phyloP scores from a whole-genome alignment of 805 yeast species.

The Lachancea thermotolerans region DNA sequence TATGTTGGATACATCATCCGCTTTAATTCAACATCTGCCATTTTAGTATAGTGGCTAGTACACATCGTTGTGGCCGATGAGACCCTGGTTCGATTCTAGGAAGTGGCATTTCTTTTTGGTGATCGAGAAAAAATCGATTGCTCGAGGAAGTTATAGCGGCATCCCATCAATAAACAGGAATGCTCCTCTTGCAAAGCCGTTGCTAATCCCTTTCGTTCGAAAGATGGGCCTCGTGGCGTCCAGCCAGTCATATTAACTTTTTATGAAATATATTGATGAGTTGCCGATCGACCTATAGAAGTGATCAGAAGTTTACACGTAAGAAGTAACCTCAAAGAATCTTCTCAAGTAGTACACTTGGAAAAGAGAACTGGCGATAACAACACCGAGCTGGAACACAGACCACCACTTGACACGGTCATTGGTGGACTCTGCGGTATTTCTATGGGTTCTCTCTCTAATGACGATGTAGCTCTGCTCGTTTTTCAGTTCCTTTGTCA shows the following conservation, averaged over 20 bases:
- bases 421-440: constrained; percentile 96
- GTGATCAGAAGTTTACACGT: constrained; percentile 40
- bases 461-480: constrained; percentile 89
- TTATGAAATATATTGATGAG: background rate
- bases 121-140: background rate
- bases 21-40: constrained; percentile 15
- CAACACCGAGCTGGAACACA: constrained; percentile 80
- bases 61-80: constrained; percentile 35
- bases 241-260: no score
- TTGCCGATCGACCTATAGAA: background rate
- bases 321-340: constrained; percentile 90
- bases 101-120: constrained; percentile 30
- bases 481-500: constrained; percentile 81
- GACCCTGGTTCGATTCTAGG: constrained; percentile 36
- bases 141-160: background rate
- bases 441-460: constrained; percentile 95
- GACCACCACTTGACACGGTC: constrained; percentile 98
- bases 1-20: no score
- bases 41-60: constrained; percentile 36
- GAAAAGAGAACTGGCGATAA: constrained; percentile 79
- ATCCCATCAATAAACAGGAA: no score
- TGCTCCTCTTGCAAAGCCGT: no score
- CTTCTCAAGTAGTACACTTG: constrained; percentile 91
- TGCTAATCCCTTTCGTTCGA: no score
- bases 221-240: no score